These are phyloP conservation scores for Bruguiera sexangula DNA, from an alignment of 345 rosid genomes.

Conservation along the genomic window DNA sequence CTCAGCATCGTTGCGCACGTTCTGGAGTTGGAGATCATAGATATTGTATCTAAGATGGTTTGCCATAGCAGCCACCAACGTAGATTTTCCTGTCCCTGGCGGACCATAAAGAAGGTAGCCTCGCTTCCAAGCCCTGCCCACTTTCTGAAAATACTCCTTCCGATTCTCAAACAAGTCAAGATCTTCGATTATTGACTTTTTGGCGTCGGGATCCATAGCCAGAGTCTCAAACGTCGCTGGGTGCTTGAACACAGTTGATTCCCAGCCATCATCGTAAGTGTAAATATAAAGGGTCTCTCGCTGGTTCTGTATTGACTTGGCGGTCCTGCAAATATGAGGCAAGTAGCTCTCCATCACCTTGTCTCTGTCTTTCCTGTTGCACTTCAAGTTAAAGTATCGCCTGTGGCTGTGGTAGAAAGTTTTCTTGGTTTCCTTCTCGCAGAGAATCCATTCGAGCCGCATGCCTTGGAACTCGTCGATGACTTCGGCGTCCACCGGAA, in stretches of 20 bases:
- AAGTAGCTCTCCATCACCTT: slow-evolving; percentile 13
- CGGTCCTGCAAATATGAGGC: slow-evolving; percentile 18
- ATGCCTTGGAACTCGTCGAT: slow-evolving; percentile 23
- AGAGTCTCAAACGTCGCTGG: slow-evolving; percentile 27
- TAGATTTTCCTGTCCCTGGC: slow-evolving; percentile 31
- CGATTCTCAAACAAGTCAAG: slow-evolving; percentile 23
- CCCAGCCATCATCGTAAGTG: slow-evolving; percentile 31
- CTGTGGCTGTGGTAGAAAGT: slow-evolving; percentile 7
- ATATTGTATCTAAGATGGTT: slow-evolving; percentile 25
- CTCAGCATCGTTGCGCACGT: slow-evolving; percentile 20
- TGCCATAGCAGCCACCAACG: slow-evolving; percentile 29
- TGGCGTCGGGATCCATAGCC: slow-evolving; percentile 21
- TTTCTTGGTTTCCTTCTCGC: slow-evolving; percentile 23
- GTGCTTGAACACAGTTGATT: slow-evolving; percentile 22
- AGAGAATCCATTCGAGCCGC: slow-evolving; percentile 28
- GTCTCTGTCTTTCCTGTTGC: slow-evolving; percentile 22
- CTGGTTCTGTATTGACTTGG: slow-evolving; percentile 15
- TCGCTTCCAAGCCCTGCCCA: slow-evolving; percentile 33
- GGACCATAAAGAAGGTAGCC: slow-evolving; percentile 30
- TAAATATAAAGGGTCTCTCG: slow-evolving; percentile 31
- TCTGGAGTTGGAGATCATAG: slow-evolving; percentile 30
- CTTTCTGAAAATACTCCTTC: slow-evolving; percentile 20
- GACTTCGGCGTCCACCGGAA: slow-evolving; percentile 25
- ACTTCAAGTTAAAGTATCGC: slow-evolving; percentile 23
- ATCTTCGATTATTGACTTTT: slow-evolving; percentile 13